Evolutionary conservation across 495 filamentous ascomycete genomes (phyloP), one percentile per base, ranked within the genome.

Genomic region (Xylaria grammica): DNA sequence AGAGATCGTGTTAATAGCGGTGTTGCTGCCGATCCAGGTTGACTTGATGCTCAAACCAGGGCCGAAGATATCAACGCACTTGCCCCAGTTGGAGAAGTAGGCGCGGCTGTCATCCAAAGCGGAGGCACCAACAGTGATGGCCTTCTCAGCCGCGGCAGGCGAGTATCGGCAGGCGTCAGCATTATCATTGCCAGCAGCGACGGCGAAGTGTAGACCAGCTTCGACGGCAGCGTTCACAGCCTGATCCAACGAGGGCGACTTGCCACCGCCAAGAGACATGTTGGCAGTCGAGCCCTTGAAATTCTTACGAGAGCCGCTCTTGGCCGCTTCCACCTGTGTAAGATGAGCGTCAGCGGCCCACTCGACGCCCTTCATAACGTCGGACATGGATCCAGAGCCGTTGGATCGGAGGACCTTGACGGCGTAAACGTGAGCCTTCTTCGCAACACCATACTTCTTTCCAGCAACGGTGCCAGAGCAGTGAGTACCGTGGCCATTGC

Each of bases 1-100:
- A 29, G 96, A 99, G 82, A 99, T 99, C 77, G 91, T 97, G 86
- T 99, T 99, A 81, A 89, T 84, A 69, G 94, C 93, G 73, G 91
- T 88, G 75, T 94, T 89, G 88, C 90, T 92, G 73, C 96, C 96
- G 71, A 93, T 95, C 96, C 96, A 99, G 78, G 95, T 97, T 32
- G 96, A 98, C 61, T 90, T 84, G 68, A 99, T 98, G 88, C 93
- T 97, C 52, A 98, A 84, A 70, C 96, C 96, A 56, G 96, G 96
- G 60, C 93, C 96, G 75, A 99, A 99, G 84, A 99, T 97, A 77
- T 98, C 93, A 75, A 94, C 97, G 86, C 96, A 99, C 86, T 93
- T 94, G 77, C 96, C 96, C 80, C 89, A 98, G 89, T 99, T 99
- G 87, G 96, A 98, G 89, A 99, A 99, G 87, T 98, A 99, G 67